Evolutionary conservation across 2,329 filamentous ascomycete species (phyloP), one percentile per base, ranked within the genome.

Genomic region (Furcasterigmium furcatum): DNA sequence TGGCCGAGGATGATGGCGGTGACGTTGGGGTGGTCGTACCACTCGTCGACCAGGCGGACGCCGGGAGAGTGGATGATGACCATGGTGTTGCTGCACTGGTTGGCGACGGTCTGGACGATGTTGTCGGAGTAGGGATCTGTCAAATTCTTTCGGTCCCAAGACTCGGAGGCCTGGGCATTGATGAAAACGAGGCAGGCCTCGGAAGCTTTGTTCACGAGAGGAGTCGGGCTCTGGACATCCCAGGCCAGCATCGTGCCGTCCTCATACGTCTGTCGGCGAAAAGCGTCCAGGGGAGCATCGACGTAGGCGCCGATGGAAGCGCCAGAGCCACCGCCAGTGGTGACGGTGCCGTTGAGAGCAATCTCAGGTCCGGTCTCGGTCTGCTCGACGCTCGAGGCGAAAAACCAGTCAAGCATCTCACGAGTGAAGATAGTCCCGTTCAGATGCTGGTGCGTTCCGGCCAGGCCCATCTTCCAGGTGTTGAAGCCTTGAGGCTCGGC

Each of bases 1-100:
- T 87, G 87, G 27, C 88, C 88, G 78, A 86, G 94, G 2, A 95
- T 62, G 43, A 95, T 90, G 30, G 88, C 90, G 1, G 88, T 91
- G 41, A 95, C 76, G 64, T 95, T 95, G 29, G 81, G 79, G 64
- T 82, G 84, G 44, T 87, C 69, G 57, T 87, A 83, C 76, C 84
- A 92, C 7, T 88, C 80, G 12, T 83, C 80, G 20, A 96, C 68
- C 1, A 95, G 70, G 5, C 95, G 87, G 1, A 91, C 82, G 1
- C 91, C 91, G 4, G 85, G 80, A 1, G 87, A 89, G 71, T 97
- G 92, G 48, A 97, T 85, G 46, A 96, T 82, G 14, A 97, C 88
- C 48, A 97, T 86, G 12, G 91, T 96, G 76, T 96, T 96, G 70
- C 85, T 83, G 74, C 86, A 91, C 50, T 82, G 62, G 8, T 83